Base-by-base conservation (phyloP, 805 yeast genomes). In the Lipomyces starkeyi region DNA sequence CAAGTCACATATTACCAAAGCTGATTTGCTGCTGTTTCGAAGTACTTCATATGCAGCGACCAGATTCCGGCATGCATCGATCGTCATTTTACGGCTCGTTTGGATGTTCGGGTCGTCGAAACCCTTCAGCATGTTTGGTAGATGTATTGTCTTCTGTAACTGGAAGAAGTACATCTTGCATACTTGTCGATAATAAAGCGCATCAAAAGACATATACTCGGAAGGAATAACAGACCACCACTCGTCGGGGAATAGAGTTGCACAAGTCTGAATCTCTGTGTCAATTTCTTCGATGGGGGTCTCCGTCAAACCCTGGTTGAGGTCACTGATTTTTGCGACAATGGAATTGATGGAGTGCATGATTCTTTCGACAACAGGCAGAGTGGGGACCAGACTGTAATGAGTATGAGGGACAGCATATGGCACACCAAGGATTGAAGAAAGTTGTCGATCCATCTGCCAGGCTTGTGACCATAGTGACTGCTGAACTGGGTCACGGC, bases 391-490 rank as follows among this genome's bases (percentile, higher is more conserved):
- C 3, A 37, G 1, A 37, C 47, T 37, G 47, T 1, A 3, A 1
- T 37, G 47, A 1, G n/a, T 8, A 37, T 37, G 47, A 37, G 47
- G 7, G 3, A 37, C 47, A 3, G 47, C 3, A 3, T 37, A 37
- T 2, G 47, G 47, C 1, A 37, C 47, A 1, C 47, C 47, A 37
- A 37, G 47, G 47, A 37, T 37, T 3, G 47, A 37, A 1, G 47
- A 37, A 37, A 37, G 47, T 37, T 37, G 47, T 37, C 47, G 47
- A 37, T 37, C 47, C n/a, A 37, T 37, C 47, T 37, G 47, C 47
- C 47, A 37, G 47, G 47, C 47, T 13, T 37, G 47, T 37, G 47
- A 37, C 47, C 47, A 37, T 37, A 37, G 47, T 13, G 47, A 37
- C 47, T 37, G 47, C 47, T 37, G 47, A 37, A 13, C 14, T 1